Evolutionary conservation across 805 yeast genomes (phyloP).

Genomic region (Pichia cephalocereana): DNA sequence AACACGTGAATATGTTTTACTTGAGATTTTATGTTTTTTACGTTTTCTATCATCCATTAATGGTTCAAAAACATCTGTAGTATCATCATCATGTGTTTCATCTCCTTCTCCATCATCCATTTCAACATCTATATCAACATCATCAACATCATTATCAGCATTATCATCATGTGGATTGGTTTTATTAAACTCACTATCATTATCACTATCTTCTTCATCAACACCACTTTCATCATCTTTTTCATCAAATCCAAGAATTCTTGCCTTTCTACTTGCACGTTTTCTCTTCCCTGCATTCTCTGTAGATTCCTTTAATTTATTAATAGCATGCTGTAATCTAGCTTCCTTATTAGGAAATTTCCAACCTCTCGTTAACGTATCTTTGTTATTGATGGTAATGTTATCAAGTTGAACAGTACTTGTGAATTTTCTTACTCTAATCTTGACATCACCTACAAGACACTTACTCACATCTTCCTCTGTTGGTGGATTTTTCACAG

Average conservation of each 20-base stretch:
- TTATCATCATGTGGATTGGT: neutral
- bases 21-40: slow-evolving; percentile 16
- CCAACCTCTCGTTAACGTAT: slow-evolving; percentile 5
- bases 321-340: slow-evolving; percentile 7
- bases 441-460: neutral
- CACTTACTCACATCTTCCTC: slow-evolving; percentile 7
- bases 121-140: slow-evolving; percentile 3
- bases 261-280: neutral
- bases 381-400: slow-evolving; percentile 5
- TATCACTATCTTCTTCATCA: neutral
- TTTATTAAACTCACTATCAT: neutral
- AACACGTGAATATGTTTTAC: slow-evolving; percentile 9
- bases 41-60: slow-evolving; percentile 24
- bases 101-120: neutral
- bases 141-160: slow-evolving; percentile 1
- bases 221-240: neutral
- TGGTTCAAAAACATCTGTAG: slow-evolving; percentile 17
- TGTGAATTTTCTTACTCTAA: slow-evolving; percentile 5
- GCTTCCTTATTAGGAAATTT: slow-evolving; percentile 9
- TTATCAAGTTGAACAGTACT: slow-evolving; percentile 6
- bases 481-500: slow-evolving; percentile 12
- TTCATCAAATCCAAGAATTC: neutral
- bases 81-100: slow-evolving; percentile 5
- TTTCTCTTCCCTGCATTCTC: neutral
- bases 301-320: neutral